Conservation (phyloP, 352 stramenopile genomes). For the Halophytophthora polymorphica region DNA sequence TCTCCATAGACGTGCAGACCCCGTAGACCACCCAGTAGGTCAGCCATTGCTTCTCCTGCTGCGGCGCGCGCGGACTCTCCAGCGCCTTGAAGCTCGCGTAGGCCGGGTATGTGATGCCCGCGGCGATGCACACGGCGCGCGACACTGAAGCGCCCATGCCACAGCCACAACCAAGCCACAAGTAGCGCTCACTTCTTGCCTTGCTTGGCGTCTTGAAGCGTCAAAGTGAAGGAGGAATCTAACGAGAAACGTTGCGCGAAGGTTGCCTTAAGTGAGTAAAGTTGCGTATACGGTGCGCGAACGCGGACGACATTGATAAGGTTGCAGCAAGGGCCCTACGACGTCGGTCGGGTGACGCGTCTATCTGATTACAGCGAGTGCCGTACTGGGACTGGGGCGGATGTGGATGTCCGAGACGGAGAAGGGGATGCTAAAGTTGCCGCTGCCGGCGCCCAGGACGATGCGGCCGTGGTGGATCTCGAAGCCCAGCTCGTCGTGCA, state of each 20-base stretch:
- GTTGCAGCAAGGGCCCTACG: too few relatives aligned
- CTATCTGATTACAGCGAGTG: conserved; percentile 1
- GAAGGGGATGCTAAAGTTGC: conserved; percentile 77
- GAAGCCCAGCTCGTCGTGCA: conserved; percentile 64
- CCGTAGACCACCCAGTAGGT: conserved; percentile 97
- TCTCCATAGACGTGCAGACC: conserved; percentile 92
- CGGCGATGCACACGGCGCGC: conserved; percentile 47
- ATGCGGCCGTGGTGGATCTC: conserved; percentile 62
- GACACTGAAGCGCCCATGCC: conserved; percentile 54
- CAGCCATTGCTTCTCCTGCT: conserved; percentile 83
- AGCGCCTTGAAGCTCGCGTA: conserved; percentile 80
- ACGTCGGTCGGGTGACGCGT: too few relatives aligned
- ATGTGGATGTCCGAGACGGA: conserved; percentile 65
- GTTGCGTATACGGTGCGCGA: conserved; percentile 16
- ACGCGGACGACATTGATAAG: conserved; percentile 9
- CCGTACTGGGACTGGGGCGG: conserved; percentile 25
- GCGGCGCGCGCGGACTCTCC: conserved; percentile 36
- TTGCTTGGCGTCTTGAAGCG: neutral
- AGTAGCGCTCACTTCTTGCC: neutral
- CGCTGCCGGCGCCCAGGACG: conserved; percentile 47
- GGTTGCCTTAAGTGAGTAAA: too few relatives aligned
- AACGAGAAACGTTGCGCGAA: too few relatives aligned
- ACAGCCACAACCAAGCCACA: neutral
- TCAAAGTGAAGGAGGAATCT: neutral
- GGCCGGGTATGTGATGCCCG: conserved; percentile 57